A percentile compares a stretch with the other conserved stretches of the same genome.
Conservation (phyloP, 306 rosid species). For the Fagus sylvatica region DNA sequence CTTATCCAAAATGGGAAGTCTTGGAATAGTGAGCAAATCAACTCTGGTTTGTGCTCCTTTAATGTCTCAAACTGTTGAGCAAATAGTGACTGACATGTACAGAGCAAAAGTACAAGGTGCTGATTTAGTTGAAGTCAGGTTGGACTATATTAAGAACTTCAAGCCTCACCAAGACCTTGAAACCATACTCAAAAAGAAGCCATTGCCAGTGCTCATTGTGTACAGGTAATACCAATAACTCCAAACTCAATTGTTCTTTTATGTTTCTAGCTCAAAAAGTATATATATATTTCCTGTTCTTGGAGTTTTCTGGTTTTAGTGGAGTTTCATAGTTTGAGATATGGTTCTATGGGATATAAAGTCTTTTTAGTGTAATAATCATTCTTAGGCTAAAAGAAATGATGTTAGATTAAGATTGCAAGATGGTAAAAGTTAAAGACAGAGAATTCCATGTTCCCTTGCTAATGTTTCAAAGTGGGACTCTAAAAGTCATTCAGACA, state of each 20-base stretch:
- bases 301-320: background rate
- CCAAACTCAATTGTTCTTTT: background rate
- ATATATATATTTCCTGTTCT: background rate
- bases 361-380: background rate
- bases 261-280: background rate
- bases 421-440: background rate
- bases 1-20: conserved; percentile 9
- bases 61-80: conserved; percentile 33
- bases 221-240: conserved; percentile 16
- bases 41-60: conserved; percentile 36
- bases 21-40: background rate
- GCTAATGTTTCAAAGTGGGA: background rate
- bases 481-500: background rate
- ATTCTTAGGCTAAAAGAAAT: background rate
- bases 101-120: conserved; percentile 49
- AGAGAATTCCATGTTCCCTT: background rate
- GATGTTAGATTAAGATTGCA: background rate
- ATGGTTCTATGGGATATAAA: background rate
- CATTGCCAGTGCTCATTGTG: conserved; percentile 28
- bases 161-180: conserved; percentile 36
- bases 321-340: background rate
- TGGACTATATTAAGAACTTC: conserved; percentile 32
- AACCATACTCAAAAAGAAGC: conserved; percentile 34
- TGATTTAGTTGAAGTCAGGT: conserved; percentile 40
- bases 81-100: conserved; percentile 36